Evolutionary conservation across 2,329 filamentous ascomycete species (phyloP), one percentile per base, ranked within the genome.

Genomic region (Colletotrichum cordylinicola): DNA sequence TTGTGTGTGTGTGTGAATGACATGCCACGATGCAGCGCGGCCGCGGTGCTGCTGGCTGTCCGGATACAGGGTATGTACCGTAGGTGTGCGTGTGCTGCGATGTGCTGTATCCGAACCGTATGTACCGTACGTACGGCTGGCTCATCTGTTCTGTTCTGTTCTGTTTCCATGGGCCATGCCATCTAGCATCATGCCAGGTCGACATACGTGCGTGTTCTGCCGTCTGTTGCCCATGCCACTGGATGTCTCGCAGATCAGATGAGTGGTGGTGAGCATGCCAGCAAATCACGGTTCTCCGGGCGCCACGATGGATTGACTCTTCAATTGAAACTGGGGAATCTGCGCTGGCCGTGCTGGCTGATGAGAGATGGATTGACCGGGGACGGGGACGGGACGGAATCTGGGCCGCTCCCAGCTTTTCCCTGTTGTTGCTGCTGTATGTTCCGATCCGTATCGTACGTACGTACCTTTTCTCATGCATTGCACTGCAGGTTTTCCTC

Each of bases 181-280:
- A 48, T 48, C 39, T 48, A 48, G 39, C 39, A 48, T 48, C 18
- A 67, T 10, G 43, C 64, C 61, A 48, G 56, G 62, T 27, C 37
- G 24, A 33, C 13, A 15, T 43, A 66, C 65, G 24, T 27, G 37
- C 18, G 27, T 48, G 62, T 48, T 67, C 27, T 72, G 70, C 39
- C 35, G 64, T 72, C 39, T 9, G 18, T 9, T 48, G 39, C 39
- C 39, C 39, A 48, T 48, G 55, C 52, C 64, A 24, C 7, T 39
- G 18, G 27, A 37, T 73, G 70, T 73, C 70, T 73, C 70, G 70
- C 70, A 73, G 67, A 52, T 52, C 31, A n/a, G 66, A 52, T 33
- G 56, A 70, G 31, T 70, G 66, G 66, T 74, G 66, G 33, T 70
- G 39, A 64, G 12, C 24, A 58, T 70, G 71, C 66, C 71, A 74